Evolutionary conservation across 176 grass and related monocot species (phyloP), one percentile per base, ranked within the genome.

Genomic region (Carex scoparia): DNA sequence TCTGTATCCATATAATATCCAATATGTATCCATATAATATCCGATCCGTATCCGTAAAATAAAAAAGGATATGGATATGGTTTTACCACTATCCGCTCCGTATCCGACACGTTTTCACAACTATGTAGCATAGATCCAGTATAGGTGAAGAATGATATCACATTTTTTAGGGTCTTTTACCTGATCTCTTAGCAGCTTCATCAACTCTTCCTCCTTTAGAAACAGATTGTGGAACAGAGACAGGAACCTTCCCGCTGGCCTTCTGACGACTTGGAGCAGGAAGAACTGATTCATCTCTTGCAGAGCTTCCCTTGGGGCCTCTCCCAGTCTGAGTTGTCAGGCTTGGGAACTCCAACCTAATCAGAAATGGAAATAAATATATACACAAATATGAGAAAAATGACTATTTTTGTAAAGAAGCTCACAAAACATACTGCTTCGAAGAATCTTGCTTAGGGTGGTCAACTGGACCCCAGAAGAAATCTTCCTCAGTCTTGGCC

Each of bases 391-490:
- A 23, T 11, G 78, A 42, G 79, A 18, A 31, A 67, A 40, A 38
- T 38, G 9, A 63, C 35, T 81, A 81, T 4, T 46, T 13, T 65
- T 5, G 15, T 7, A 5, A 79, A 57, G 51, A 79, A 57, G 51
- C 13, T 2, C 14, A 33, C 60, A 86, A 69, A 37, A 92, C 90
- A 23, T 94, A 99, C 97, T 94, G 90, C 70, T 89, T 92, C 37
- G 84, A 82, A 65, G 79, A 85, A 86, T 96, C 97, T 87, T 94
- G 90, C 86, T 96, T 99, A 51, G 87, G 86, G 44, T 90, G 87
- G 42, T 99, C 93, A 64, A 79, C 87, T 69, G 93, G 87, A 59
- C 97, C 97, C 97, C 97, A 99, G 81, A 99, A 99, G 65, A 99
- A 86, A 90, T 99, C 97, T 84, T 99, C 97, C 84, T 99, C 97